Conservation (phyloP, 176 grass and related monocot genomes). For the Bonia amplexicaulis region DNA sequence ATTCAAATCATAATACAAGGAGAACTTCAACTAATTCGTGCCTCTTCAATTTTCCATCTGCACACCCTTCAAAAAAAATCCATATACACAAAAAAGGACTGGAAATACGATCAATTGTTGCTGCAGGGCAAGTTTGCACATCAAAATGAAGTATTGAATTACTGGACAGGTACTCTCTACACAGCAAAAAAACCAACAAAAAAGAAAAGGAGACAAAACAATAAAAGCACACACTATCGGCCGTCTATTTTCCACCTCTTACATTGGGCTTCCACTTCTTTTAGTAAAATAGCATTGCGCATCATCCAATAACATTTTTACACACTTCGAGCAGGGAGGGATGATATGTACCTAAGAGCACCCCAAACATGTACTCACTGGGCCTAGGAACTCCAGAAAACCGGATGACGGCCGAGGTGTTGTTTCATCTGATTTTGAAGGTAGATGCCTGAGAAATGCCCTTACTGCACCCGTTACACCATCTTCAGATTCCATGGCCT, state of each 20-base stretch:
- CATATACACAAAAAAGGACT: slow-evolving; percentile 20
- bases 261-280: not conserved
- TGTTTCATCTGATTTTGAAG: slow-evolving; percentile 17
- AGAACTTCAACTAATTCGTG: not conserved
- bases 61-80: too few relatives aligned
- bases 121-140: not conserved
- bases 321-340: not conserved
- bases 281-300: not conserved
- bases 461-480: slow-evolving; percentile 75
- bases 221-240: not conserved
- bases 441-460: slow-evolving; percentile 82
- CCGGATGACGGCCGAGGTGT: not conserved
- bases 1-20: not conserved
- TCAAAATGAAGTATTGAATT: slow-evolving; percentile 20
- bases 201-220: not conserved
- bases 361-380: slow-evolving; percentile 46
- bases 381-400: slow-evolving; percentile 26
- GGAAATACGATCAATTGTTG: not conserved
- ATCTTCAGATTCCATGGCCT: slow-evolving; percentile 76
- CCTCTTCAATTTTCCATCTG: not conserved
- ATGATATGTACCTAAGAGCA: slow-evolving; percentile 34
- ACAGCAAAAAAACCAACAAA: not conserved
- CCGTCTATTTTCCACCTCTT: not conserved
- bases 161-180: slow-evolving; percentile 7
- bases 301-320: not conserved